These are phyloP conservation scores for Yarrowia alimentaria DNA, from an alignment of 805 yeast species.

Conservation along the genomic window DNA sequence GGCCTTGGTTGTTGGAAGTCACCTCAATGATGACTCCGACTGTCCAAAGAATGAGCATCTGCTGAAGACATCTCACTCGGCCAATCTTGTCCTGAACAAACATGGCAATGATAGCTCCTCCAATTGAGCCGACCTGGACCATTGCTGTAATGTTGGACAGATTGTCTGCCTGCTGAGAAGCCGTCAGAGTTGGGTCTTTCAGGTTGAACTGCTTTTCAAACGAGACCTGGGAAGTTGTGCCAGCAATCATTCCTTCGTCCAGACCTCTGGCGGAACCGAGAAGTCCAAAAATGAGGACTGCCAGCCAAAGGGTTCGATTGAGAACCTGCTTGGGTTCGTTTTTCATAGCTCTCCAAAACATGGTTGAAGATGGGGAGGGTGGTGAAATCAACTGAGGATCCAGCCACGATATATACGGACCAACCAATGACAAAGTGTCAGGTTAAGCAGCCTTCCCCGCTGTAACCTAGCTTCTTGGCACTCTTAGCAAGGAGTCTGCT, in stretches of 20 bases:
- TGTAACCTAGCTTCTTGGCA: too few species aligned
- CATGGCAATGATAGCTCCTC: conserved; percentile 52
- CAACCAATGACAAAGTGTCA: too few species aligned
- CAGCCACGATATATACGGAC: too few species aligned
- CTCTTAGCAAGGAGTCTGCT: too few species aligned
- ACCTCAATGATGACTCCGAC: conserved; percentile 50
- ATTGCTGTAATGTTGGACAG: conserved; percentile 56
- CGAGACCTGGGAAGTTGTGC: conserved; percentile 48
- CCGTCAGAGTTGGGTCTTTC: conserved; percentile 42
- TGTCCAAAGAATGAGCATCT: conserved; percentile 48
- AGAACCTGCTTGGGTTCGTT: conserved; percentile 24
- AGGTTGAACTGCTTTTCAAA: conserved; percentile 44
- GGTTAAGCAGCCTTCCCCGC: too few species aligned
- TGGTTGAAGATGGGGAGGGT: neutral
- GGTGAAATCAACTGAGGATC: too few species aligned
- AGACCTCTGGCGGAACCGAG: conserved; percentile 58
- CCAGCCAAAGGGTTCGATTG: conserved; percentile 47
- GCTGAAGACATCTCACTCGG: conserved; percentile 50
- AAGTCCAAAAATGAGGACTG: conserved; percentile 54
- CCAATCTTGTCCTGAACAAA: conserved; percentile 52
- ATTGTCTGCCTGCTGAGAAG: conserved; percentile 43
- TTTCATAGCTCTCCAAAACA: conserved; percentile 17
- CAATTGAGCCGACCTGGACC: conserved; percentile 58
- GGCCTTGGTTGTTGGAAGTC: conserved; percentile 48
- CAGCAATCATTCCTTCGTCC: conserved; percentile 56